Evolutionary conservation across 2,329 filamentous ascomycete species (phyloP), one percentile per base, ranked within the genome.

Genomic region (Colletotrichum theobromicola): DNA sequence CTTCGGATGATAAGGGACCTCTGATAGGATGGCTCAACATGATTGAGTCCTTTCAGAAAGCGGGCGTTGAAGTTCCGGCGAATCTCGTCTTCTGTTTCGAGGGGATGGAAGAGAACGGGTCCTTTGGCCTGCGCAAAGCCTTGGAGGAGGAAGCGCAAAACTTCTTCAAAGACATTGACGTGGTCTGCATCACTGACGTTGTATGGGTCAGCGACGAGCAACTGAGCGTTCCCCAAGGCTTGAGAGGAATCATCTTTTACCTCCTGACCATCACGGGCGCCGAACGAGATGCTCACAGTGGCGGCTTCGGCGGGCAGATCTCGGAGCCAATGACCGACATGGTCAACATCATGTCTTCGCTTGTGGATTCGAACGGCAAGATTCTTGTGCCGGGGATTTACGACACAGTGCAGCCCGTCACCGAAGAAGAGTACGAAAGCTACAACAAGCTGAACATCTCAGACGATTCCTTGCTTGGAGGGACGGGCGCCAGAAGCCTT

Each of bases 201-300:
- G 99, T 99, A 91, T 99, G 97, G 97, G 93, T 99, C 46, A 97
- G 97, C 71, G 98, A 97, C 6, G 95, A 98, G 90, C 98, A 98
- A 90, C 97, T 97, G 15, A 99, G 97, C 85, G 87, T 99, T 81
- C 99, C 97, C 6, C 99, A 99, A 84, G 97, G 97, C 79, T 93
- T 99, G 76, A 94, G 97, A 78, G 97, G 97, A 66, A 97, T 95
- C 91, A 98, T 97, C 88, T 99, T 99, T 90, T 99, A 98, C 89
- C 94, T 94, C 64, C 86, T 99, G 78, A 94, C 97, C 85, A 89
- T 99, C 77, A 95, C 94, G 7, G 97, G 97, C 1, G 97, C 97
- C 16, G 96, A 93, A 50, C 94, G 96, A 79, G 97, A 99, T 84
- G 90, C 99, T 75, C 97, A 99, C 89, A 97, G 94, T 80, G 97